Base-by-base conservation (phyloP, 257 asterid genomes). In the Leonotis leonurus region DNA sequence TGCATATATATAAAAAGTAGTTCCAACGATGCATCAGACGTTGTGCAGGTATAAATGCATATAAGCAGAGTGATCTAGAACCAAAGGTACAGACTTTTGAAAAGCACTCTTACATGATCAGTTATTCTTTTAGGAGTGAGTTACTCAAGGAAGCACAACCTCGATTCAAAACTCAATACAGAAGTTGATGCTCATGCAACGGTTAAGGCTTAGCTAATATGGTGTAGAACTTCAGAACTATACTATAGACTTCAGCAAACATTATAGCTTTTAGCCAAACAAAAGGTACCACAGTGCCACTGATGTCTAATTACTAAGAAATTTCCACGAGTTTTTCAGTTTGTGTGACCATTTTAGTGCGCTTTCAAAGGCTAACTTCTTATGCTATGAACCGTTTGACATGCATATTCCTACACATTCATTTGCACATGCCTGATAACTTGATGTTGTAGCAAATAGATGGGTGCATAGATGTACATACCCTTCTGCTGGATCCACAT, bases 401-500 rank as follows among this genome's bases (percentile, higher is more conserved):
- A 44, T 8, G n/a, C 32, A 49, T 46, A 56, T 30, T 48, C 21
- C 18, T 17, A 27, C 22, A 21, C 18, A 48, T 49, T 36, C 14
- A 49, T 39, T 11, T 30, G 20, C n/a, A 46, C 25, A 30, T 17
- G 61, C 75, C 44, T 48, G 61, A n/a, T n/a, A 64, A 43, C 36
- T 4, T 32, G 40, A 48, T 18, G 29, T 21, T 25, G 13, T 27
- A 26, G 41, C 43, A 55, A 54, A 48, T 25, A 49, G 13, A 65
- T 7, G 56, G 63, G 55, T 25, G 52, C 61, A 64, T 16, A 54
- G 60, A 48, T 39, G 62, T 5, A 77, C 86, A 75, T 41, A 91
- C 95, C 88, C 82, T 80, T 58, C 63, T 61, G 77, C 87, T 80
- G 43, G 91, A 78, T 65, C 83, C 96, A 65, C 83, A 85, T 70